A percentile compares a stretch with the other conserved stretches of the same genome.
Evolutionary conservation across 2,329 filamentous ascomycete genomes (phyloP).

Genomic region (Knufia fluminis): DNA sequence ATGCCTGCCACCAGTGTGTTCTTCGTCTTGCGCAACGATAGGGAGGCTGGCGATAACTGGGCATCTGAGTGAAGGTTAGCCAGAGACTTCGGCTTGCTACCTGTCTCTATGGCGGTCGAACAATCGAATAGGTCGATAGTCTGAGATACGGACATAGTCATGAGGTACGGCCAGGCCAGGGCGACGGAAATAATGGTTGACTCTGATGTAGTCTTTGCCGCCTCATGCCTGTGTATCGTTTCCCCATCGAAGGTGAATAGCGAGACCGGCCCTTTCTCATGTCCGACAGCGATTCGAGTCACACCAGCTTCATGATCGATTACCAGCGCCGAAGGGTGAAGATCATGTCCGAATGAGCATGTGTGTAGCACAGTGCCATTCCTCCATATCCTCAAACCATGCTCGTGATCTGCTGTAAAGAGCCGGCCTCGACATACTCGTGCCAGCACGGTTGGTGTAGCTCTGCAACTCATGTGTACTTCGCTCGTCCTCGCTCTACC

Average conservation of each 20-base stretch:
- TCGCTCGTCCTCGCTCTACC: conserved; percentile 64
- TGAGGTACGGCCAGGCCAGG: conserved; percentile 62
- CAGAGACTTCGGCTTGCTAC: neutral
- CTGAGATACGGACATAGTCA: conserved; percentile 68
- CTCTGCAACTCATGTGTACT: conserved; percentile 51
- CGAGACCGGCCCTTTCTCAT: conserved; percentile 60
- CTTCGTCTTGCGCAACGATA: conserved; percentile 64
- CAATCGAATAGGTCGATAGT: conserved; percentile 70
- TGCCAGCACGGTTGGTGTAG: conserved; percentile 57
- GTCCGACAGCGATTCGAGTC: conserved; percentile 59
- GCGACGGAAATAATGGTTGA: conserved; percentile 59
- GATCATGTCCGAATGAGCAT: conserved; percentile 23
- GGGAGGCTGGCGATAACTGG: conserved; percentile 64
- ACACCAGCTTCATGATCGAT: conserved; percentile 45
- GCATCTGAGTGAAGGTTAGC: conserved; percentile 54
- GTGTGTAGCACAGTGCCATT: conserved; percentile 44
- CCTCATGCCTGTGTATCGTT: conserved; percentile 19
- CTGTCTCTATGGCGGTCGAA: conserved; percentile 43
- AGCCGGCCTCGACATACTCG: conserved; percentile 69
- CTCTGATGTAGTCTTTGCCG: conserved; percentile 50
- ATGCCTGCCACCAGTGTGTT: conserved; percentile 62
- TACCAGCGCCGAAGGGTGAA: conserved; percentile 52
- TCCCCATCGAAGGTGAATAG: conserved; percentile 48
- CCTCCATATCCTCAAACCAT: conserved; percentile 71
- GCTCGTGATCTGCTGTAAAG: conserved; percentile 60